phyloP scores from a whole-genome alignment of 1,284 basidiomycete genomes.

The Trichosporon sp. region DNA sequence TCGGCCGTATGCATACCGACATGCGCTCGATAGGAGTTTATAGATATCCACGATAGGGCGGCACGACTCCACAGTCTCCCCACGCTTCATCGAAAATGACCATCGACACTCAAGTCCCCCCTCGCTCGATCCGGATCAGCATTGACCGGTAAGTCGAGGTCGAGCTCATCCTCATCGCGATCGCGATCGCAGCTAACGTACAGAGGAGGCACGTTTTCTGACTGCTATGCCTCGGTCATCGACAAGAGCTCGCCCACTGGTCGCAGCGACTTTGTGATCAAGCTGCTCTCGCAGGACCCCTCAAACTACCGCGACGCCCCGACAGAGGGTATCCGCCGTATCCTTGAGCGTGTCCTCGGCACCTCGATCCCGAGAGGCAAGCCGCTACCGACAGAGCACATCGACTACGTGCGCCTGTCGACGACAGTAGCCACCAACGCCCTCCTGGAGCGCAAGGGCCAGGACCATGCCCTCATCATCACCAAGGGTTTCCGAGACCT shows the following conservation, averaged over 20 bases:
- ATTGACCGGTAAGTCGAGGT: constrained; percentile 24
- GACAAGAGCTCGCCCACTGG: constrained; percentile 13
- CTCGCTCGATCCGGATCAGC: constrained; percentile 40
- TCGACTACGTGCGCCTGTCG: constrained; percentile 86
- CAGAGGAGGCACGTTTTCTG: constrained; percentile 45
- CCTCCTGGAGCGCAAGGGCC: constrained; percentile 86
- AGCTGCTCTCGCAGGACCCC: constrained; percentile 78
- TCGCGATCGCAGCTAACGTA: neutral
- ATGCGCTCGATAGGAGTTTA: neutral
- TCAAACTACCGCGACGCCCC: constrained; percentile 86
- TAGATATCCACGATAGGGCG: neutral
- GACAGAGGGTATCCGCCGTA: constrained; percentile 77
- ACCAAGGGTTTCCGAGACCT: constrained; percentile 50
- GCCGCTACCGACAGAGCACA: constrained; percentile 63
- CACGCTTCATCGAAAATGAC: constrained; percentile 17
- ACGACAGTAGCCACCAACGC: constrained; percentile 96
- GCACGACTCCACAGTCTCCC: neutral
- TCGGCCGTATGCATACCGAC: neutral
- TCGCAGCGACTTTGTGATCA: constrained; percentile 33
- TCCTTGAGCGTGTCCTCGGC: constrained; percentile 71
- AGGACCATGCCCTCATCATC: constrained; percentile 83
- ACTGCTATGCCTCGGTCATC: constrained; percentile 37
- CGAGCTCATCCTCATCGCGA: no score
- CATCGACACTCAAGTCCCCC: constrained; percentile 21
- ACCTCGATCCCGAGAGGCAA: constrained; percentile 38